Conservation (phyloP, 2,329 filamentous ascomycete genomes). For the Westerdykella aurantiaca region DNA sequence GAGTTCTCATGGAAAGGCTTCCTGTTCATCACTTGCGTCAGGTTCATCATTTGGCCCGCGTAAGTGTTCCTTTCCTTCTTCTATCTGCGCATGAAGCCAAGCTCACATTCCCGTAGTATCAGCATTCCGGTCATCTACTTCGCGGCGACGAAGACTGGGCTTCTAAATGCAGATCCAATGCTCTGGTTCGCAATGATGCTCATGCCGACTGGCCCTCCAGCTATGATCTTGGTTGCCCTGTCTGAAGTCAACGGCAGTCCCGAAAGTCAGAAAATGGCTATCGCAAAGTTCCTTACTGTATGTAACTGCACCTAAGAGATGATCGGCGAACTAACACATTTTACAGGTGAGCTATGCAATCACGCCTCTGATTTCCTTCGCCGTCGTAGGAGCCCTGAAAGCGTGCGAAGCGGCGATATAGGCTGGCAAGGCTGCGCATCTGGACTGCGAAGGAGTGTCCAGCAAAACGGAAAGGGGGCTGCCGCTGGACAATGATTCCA, state of each 20-base stretch:
- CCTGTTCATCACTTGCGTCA: constrained; percentile 48
- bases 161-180: constrained; percentile 55
- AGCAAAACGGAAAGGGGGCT: no score
- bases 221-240: constrained; percentile 49
- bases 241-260: constrained; percentile 45
- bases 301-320: constrained; percentile 6
- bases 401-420: constrained; percentile 33
- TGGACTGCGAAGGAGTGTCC: no score
- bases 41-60: constrained; percentile 58
- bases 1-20: constrained; percentile 48
- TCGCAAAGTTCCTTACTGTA: constrained; percentile 49
- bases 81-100: constrained; percentile 4
- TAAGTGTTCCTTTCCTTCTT: constrained; percentile 1
- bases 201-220: constrained; percentile 52
- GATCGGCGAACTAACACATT: neutral
- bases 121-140: constrained; percentile 52
- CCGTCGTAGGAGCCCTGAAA: constrained; percentile 41
- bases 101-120: constrained; percentile 21
- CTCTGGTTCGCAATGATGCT: constrained; percentile 62
- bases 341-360: constrained; percentile 39
- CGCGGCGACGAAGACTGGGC: constrained; percentile 48
- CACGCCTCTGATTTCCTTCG: constrained; percentile 41
- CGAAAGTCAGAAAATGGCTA: constrained; percentile 47
- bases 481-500: no score
- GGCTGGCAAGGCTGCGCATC: neutral